Percentiles rank a stretch among this genome's conserved stretches.
Evolutionary conservation across 768 basidiomycete genomes (phyloP).

Genomic region (Amanita rimosa): DNA sequence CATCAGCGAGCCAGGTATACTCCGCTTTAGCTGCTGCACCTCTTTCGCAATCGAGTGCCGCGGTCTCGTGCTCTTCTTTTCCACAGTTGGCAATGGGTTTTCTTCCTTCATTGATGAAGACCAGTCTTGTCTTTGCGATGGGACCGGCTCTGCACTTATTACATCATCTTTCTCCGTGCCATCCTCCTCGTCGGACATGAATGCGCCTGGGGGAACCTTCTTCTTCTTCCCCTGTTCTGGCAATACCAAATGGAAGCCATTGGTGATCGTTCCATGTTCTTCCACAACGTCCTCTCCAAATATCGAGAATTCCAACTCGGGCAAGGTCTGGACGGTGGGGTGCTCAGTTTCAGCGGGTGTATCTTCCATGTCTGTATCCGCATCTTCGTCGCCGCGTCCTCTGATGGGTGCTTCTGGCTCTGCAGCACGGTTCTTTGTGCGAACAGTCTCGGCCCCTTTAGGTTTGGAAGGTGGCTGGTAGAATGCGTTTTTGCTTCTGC

Average conservation of each 20-base stretch:
- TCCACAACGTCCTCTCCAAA: constrained; percentile 13
- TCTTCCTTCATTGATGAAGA: not conserved
- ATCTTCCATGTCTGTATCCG: constrained; percentile 12
- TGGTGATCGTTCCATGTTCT: not conserved
- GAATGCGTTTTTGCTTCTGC: constrained; percentile 52
- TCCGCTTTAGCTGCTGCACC: constrained; percentile 4
- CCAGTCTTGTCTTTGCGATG: not conserved
- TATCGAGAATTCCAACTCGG: constrained; percentile 13
- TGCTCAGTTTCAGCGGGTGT: constrained; percentile 10
- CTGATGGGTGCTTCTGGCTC: not conserved
- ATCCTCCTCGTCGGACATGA: constrained; percentile 30
- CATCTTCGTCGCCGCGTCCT: constrained; percentile 8
- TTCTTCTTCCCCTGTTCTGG: constrained; percentile 11
- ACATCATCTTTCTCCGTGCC: constrained; percentile 16
- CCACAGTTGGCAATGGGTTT: constrained; percentile 1
- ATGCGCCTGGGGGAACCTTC: constrained; percentile 34
- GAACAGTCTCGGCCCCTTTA: constrained; percentile 15
- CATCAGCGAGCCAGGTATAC: constrained; percentile 4
- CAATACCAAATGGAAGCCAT: constrained; percentile 12
- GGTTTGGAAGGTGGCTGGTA: constrained; percentile 37
- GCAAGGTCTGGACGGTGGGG: constrained; percentile 7
- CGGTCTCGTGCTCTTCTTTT: constrained; percentile 4
- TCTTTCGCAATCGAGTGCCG: constrained; percentile 4
- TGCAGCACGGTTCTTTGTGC: constrained; percentile 7
- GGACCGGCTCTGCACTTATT: constrained; percentile 1